Evolutionary conservation across 106 monocot species (phyloP), one percentile per base, ranked within the genome.

Genomic region (Hemerocallis citrina): DNA sequence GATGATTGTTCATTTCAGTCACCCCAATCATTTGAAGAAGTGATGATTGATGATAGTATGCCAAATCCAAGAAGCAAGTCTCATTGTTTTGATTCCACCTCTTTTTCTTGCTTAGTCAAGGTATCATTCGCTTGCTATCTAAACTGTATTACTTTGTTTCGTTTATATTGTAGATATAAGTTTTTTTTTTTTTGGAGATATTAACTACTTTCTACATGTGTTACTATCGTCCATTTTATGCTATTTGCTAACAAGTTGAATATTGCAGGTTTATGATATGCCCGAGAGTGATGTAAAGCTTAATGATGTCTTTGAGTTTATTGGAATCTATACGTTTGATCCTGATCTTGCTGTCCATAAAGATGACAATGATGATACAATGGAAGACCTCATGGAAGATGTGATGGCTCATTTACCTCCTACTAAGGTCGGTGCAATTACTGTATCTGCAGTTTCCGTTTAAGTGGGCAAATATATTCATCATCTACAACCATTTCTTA

Each of bases 291-390:
- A 92, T 62, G 32, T 98, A 16, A 91, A 92, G 62, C 52, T 98
- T 64, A 92, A 98, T 71, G 98, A 98, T 68, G 88, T 88, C 4
- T 47, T 77, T 52, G 98, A 98, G 73, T 92, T 98, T 66, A 88
- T 98, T 39, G 98, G 92, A 25, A 66, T 98, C 38, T 98, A 88
- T 73, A 88, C 88, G 17, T 98, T 88, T 80, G 82, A 98, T 52
- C 85, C 98, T 27, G 81, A 92, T 21, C 70, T 82, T 60, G 76
- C 59, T 76, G 66, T 48, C 62, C 62, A 72, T 39, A 52, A 61
- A 20, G 74, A 74, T 65, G 70, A 69, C 1, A 35, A 67, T 62
- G 85, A 92, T 55, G 79, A 82, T 57, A n/a, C 74, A 11, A 71
- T 76, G 52, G 65, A 51, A 38, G 92, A 85, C 65, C 68, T 98